A percentile compares a stretch with the other conserved stretches of the same genome.
Conservation (phyloP, 176 grass and related monocot genomes). For the Oryza officinalis region DNA sequence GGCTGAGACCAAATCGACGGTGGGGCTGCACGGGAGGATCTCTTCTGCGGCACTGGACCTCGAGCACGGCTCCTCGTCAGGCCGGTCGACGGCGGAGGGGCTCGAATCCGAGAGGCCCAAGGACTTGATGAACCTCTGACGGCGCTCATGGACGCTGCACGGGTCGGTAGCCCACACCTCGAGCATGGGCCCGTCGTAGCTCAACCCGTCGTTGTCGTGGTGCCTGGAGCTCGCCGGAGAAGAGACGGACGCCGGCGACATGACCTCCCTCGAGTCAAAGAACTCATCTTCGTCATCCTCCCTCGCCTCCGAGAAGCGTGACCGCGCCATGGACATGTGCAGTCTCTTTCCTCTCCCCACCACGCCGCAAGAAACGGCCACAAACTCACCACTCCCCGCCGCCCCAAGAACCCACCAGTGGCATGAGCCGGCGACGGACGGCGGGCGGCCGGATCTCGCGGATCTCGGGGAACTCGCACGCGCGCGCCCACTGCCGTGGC, state of each 20-base stretch:
- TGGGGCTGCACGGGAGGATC: slow-evolving; percentile 25
- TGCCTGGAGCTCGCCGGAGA: slow-evolving; percentile 45
- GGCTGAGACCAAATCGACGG: not conserved
- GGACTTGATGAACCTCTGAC: slow-evolving; percentile 53
- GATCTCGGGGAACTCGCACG: slow-evolving; percentile 30
- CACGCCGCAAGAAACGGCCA: not conserved
- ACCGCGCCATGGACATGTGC: slow-evolving; percentile 33
- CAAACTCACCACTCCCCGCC: not conserved
- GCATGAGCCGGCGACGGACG: slow-evolving; percentile 10
- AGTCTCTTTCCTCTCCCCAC: not conserved
- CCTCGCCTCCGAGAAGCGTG: slow-evolving; percentile 6
- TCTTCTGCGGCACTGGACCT: slow-evolving; percentile 23
- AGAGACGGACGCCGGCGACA: slow-evolving; percentile 56
- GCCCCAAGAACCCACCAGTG: not conserved
- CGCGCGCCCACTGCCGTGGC: slow-evolving; percentile 32
- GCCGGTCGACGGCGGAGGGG: not conserved
- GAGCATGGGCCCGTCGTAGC: slow-evolving; percentile 10
- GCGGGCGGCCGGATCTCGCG: slow-evolving; percentile 38
- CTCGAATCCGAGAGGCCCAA: slow-evolving; percentile 52
- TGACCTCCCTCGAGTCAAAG: slow-evolving; percentile 77
- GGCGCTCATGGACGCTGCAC: slow-evolving; percentile 61
- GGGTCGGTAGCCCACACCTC: slow-evolving; percentile 62
- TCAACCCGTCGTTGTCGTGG: slow-evolving; percentile 25
- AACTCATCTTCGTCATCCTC: slow-evolving; percentile 61
- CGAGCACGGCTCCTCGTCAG: slow-evolving; percentile 16